A percentile compares a stretch with the other conserved stretches of the same genome.
phyloP scores from a whole-genome alignment of 306 rosid genomes.

The Ochetophila trinervis region DNA sequence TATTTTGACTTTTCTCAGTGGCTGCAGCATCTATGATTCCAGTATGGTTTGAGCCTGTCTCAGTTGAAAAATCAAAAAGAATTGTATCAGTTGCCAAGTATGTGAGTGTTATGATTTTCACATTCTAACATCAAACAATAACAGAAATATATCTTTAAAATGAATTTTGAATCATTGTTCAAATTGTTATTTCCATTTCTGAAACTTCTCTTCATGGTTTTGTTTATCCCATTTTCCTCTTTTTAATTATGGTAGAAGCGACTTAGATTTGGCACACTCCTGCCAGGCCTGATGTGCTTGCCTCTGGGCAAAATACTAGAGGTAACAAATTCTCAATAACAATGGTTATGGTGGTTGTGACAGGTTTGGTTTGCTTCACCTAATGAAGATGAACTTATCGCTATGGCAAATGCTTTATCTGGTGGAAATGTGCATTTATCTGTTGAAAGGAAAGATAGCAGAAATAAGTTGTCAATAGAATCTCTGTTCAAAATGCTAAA shows the following conservation, averaged over 20 bases:
- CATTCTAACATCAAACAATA: not conserved
- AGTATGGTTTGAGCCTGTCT: conserved; percentile 96
- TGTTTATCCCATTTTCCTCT: too few species aligned
- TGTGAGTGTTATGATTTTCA: conserved; percentile 55
- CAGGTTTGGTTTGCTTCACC: conserved; percentile 78
- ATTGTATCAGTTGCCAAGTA: conserved; percentile 61
- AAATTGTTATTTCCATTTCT: not conserved
- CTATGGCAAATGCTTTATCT: conserved; percentile 78
- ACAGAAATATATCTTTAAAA: too few species aligned
- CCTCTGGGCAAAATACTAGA: not conserved
- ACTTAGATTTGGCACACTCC: not conserved
- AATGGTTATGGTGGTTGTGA: not conserved
- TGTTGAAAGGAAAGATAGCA: conserved; percentile 32
- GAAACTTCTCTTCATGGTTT: too few species aligned
- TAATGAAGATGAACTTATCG: conserved; percentile 78
- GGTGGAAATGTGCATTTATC: conserved; percentile 43
- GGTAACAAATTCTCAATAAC: not conserved
- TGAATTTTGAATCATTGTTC: not conserved
- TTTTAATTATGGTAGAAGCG: too few species aligned
- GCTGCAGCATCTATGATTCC: conserved; percentile 61
- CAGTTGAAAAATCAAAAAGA: conserved; percentile 80
- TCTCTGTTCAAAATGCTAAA: conserved; percentile 60
- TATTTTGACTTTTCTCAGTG: conserved; percentile 38
- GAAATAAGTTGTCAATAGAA: conserved; percentile 31
- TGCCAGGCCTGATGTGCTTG: too few species aligned